A percentile compares a stretch with the other conserved stretches of the same genome.
Evolutionary conservation across 2,329 filamentous ascomycete genomes (phyloP).

Genomic region (Colletotrichum sojae): DNA sequence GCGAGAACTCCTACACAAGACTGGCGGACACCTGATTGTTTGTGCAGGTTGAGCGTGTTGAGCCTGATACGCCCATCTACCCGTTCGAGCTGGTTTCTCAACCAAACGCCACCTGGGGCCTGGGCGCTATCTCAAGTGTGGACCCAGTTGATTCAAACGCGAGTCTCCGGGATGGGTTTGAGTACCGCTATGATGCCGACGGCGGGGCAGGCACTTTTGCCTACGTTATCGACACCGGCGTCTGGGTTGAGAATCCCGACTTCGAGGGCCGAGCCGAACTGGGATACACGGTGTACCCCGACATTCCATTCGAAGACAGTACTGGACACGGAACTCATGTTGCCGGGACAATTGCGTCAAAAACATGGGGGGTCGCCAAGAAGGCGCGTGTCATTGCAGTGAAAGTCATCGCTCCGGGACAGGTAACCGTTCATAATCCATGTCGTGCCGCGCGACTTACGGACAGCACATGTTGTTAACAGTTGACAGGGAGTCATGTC

Average conservation of each 20-base stretch:
- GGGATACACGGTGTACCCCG: constrained; percentile 53
- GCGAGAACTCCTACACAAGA: not conserved
- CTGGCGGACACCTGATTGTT: no score
- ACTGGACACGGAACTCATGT: constrained; percentile 63
- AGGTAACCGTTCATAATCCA: constrained; percentile 11
- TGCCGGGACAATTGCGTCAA: constrained; percentile 60
- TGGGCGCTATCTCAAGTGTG: constrained; percentile 9
- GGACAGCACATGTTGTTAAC: not conserved
- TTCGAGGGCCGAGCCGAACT: constrained; percentile 60
- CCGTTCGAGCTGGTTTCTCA: not conserved
- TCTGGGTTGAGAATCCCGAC: constrained; percentile 60
- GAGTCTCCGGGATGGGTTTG: constrained; percentile 37
- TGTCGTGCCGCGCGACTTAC: no score
- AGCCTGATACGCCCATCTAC: constrained; percentile 4
- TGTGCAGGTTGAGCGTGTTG: not conserved
- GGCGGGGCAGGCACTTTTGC: constrained; percentile 59
- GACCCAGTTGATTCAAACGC: constrained; percentile 43
- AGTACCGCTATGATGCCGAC: constrained; percentile 57
- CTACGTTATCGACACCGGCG: constrained; percentile 70
- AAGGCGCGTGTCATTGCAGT: constrained; percentile 57
- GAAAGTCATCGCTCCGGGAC: constrained; percentile 53
- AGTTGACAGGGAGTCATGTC: constrained; percentile 6
- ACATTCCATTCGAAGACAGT: constrained; percentile 49
- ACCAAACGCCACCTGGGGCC: constrained; percentile 8
- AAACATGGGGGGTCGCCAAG: constrained; percentile 62